Evolutionary conservation across 148 eudicot species (phyloP).

Genomic region (Simmondsia chinensis): DNA sequence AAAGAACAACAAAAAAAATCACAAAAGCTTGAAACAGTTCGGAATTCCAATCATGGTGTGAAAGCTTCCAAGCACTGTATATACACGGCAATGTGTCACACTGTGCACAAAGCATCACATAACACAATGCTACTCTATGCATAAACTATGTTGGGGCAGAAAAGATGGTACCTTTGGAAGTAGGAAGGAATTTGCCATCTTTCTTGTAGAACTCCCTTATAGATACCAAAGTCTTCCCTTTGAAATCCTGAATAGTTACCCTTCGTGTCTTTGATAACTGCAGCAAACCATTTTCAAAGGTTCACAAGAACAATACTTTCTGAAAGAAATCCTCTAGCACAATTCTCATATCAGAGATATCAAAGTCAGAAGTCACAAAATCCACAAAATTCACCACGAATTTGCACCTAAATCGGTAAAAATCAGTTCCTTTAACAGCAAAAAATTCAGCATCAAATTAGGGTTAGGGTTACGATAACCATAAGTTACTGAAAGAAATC

Average conservation of each 20-base stretch:
- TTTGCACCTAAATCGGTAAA: no score
- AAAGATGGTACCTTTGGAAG: conserved; percentile 56
- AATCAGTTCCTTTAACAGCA: no score
- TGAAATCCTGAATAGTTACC: conserved; percentile 77
- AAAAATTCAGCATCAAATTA: no score
- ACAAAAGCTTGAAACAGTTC: no score
- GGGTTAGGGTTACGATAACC: no score
- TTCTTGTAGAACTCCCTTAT: conserved; percentile 77
- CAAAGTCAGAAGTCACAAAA: not conserved
- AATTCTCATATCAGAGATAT: not conserved
- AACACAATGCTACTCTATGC: not conserved
- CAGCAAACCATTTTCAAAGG: conserved; percentile 13
- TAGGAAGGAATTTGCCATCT: conserved; percentile 80
- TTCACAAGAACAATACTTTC: no score
- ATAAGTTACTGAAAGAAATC: no score
- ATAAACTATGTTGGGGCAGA: not conserved
- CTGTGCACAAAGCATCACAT: not conserved
- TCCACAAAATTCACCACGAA: no score
- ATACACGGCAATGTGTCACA: not conserved
- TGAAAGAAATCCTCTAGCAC: not conserved
- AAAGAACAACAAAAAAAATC: no score
- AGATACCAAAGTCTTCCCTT: conserved; percentile 79
- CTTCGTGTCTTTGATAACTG: conserved; percentile 71
- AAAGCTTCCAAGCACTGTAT: no score
- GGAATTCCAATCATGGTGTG: no score